Evolutionary conservation across 2,329 filamentous ascomycete genomes (phyloP).

Genomic region (Saccharata proteae): DNA sequence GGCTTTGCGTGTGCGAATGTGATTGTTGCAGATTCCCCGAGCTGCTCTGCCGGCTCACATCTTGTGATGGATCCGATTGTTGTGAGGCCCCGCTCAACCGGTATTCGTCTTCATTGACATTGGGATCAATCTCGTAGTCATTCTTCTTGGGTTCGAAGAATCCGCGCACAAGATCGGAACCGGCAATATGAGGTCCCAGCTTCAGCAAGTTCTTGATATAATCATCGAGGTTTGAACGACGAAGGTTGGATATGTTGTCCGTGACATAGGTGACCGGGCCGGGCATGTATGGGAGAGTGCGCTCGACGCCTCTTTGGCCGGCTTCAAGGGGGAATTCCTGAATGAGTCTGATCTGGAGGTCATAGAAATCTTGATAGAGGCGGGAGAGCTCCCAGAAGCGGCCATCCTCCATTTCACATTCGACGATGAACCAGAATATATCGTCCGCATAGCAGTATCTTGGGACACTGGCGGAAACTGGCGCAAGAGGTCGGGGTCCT

Average conservation of each 20-base stretch:
- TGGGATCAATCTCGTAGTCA: slow-evolving; percentile 84
- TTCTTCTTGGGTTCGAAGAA: slow-evolving; percentile 84
- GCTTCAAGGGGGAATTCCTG: slow-evolving; percentile 87
- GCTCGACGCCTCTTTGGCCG: slow-evolving; percentile 63
- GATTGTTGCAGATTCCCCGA: slow-evolving; percentile 16
- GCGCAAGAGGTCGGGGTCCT: slow-evolving; percentile 47
- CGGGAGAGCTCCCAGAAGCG: slow-evolving; percentile 85
- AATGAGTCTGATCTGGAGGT: slow-evolving; percentile 91
- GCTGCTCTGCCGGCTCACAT: slow-evolving; percentile 24
- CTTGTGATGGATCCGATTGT: slow-evolving; percentile 24
- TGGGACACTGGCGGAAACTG: slow-evolving; percentile 73
- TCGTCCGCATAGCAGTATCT: slow-evolving; percentile 93
- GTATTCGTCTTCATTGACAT: slow-evolving; percentile 55
- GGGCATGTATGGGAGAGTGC: slow-evolving; percentile 91
- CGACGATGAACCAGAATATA: slow-evolving; percentile 98
- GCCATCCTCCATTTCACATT: slow-evolving; percentile 80
- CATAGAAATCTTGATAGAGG: slow-evolving; percentile 98
- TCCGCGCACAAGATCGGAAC: slow-evolving; percentile 72
- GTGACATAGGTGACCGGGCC: slow-evolving; percentile 96
- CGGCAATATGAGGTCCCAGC: slow-evolving; percentile 73
- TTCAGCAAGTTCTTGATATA: slow-evolving; percentile 87
- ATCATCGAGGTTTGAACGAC: slow-evolving; percentile 83
- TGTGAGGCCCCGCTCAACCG: slow-evolving; percentile 51
- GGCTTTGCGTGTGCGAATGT: slow-evolving; percentile 10
- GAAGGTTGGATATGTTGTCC: slow-evolving; percentile 90